phyloP scores from a whole-genome alignment of 1,139 yeast genomes.

The Zygotorulaspora mrakii region DNA sequence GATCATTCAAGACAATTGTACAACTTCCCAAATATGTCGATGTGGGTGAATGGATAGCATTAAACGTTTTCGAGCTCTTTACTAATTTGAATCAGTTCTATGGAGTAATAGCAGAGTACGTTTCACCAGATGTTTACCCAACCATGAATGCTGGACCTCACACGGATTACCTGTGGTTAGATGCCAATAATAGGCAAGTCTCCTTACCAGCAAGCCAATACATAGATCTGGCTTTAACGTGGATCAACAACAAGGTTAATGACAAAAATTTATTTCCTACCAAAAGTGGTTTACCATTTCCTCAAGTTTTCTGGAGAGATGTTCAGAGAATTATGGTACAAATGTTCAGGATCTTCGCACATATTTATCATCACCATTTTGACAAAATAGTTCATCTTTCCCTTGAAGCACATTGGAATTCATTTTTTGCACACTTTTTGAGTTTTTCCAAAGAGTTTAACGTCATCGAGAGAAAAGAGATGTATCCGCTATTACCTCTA shows the following conservation, averaged over 20 bases:
- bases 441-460: slow-evolving; percentile 82
- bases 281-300: slow-evolving; percentile 88
- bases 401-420: slow-evolving; percentile 96
- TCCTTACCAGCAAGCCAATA: slow-evolving; percentile 90
- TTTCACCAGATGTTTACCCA: slow-evolving; percentile 83
- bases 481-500: slow-evolving; percentile 72
- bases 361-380: slow-evolving; percentile 89
- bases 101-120: slow-evolving; percentile 82
- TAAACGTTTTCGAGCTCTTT: slow-evolving; percentile 85
- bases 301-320: slow-evolving; percentile 76
- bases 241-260: slow-evolving; percentile 84
- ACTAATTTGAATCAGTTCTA: slow-evolving; percentile 83
- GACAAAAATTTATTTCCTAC: slow-evolving; percentile 93
- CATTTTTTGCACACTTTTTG: slow-evolving; percentile 93
- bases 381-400: slow-evolving; percentile 87
- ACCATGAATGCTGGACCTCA: slow-evolving; percentile 96
- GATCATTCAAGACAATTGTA: slow-evolving; percentile 94
- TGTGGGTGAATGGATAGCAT: slow-evolving; percentile 90
- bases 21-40: slow-evolving; percentile 94
- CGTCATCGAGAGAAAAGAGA: slow-evolving; percentile 70
- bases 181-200: slow-evolving; percentile 68
- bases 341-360: slow-evolving; percentile 96
- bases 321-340: slow-evolving; percentile 84
- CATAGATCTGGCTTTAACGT: slow-evolving; percentile 84
- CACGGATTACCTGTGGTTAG: slow-evolving; percentile 89